Conservation (phyloP, 2,329 filamentous ascomycete genomes). For the Epichloe uncinata region DNA sequence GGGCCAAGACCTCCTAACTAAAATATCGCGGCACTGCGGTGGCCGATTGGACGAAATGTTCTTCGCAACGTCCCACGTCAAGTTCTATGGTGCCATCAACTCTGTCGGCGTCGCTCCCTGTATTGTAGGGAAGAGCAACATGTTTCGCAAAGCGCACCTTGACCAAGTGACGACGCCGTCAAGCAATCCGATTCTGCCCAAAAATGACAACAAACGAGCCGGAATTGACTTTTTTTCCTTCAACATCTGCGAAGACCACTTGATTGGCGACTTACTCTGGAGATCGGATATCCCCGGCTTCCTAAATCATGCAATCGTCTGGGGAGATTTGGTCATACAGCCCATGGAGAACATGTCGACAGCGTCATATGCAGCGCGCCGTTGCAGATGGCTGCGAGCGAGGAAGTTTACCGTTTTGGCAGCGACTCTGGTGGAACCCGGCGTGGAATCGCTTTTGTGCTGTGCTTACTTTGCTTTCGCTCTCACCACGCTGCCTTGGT, state of each 20-base stretch:
- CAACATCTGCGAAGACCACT: constrained; percentile 95
- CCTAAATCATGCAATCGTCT: constrained; percentile 70
- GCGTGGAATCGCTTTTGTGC: constrained; percentile 79
- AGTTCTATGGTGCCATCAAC: constrained; percentile 97
- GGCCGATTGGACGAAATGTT: constrained; percentile 89
- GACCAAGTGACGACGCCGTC: constrained; percentile 51
- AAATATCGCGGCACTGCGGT: constrained; percentile 40
- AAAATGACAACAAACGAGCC: constrained; percentile 29
- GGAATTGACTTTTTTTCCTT: constrained; percentile 95
- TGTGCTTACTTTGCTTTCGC: constrained; percentile 69
- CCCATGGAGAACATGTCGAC: constrained; percentile 76
- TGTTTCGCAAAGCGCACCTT: constrained; percentile 90
- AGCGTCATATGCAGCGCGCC: constrained; percentile 60
- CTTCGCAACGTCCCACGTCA: constrained; percentile 84
- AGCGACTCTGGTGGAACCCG: constrained; percentile 85
- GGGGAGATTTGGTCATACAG: constrained; percentile 79
- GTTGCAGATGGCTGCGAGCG: constrained; percentile 82
- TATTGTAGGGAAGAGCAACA: constrained; percentile 93
- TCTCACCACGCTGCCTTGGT: constrained; percentile 57
- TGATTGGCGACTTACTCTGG: constrained; percentile 90
- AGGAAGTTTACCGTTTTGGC: constrained; percentile 85
- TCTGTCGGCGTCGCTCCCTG: constrained; percentile 83
- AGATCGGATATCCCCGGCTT: constrained; percentile 49
- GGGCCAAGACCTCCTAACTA: constrained; percentile 13
- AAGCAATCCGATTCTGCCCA: constrained; percentile 29